These are phyloP conservation scores for Yamadazyma atmosphaerica DNA, from an alignment of 1,139 yeast species.

Conservation along the genomic window DNA sequence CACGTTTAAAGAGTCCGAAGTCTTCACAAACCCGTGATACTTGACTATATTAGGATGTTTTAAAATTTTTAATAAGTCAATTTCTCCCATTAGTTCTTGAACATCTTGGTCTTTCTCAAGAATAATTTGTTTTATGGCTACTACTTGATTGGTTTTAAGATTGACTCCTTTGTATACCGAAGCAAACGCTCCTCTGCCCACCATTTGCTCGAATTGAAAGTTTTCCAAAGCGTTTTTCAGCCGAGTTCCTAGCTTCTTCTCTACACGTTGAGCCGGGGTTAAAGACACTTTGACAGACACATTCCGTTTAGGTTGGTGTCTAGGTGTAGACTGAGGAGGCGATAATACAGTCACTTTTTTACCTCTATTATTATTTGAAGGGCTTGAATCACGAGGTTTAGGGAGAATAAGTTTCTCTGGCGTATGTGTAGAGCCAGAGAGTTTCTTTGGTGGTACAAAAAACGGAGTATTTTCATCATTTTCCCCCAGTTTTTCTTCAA, in stretches of 20 bases:
- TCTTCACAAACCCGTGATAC: constrained; percentile 84
- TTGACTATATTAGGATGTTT: constrained; percentile 86
- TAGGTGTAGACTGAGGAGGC: constrained; percentile 16
- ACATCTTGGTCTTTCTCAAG: constrained; percentile 50
- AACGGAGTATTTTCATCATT: constrained; percentile 12
- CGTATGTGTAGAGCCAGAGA: constrained; percentile 6
- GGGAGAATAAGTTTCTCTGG: constrained; percentile 11
- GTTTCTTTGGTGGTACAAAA: neutral
- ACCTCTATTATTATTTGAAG: neutral
- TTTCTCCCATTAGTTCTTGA: constrained; percentile 72
- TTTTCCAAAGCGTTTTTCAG: constrained; percentile 49
- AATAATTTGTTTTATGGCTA: constrained; percentile 83
- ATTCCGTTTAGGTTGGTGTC: constrained; percentile 21
- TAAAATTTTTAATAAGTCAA: constrained; percentile 76
- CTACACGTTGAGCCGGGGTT: constrained; percentile 56
- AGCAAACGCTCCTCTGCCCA: constrained; percentile 95
- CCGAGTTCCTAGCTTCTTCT: constrained; percentile 39
- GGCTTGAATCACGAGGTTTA: constrained; percentile 4
- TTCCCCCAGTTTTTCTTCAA: constrained; percentile 12
- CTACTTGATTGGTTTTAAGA: constrained; percentile 61
- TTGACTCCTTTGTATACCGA: constrained; percentile 84
- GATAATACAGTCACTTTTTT: constrained; percentile 1
- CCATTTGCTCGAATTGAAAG: constrained; percentile 65
- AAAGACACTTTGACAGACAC: constrained; percentile 46
- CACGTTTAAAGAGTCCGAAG: constrained; percentile 64